A percentile compares a stretch with the other conserved stretches of the same genome.
Evolutionary conservation across 352 stramenopile genomes (phyloP).

Genomic region (Pythium dissimile): DNA sequence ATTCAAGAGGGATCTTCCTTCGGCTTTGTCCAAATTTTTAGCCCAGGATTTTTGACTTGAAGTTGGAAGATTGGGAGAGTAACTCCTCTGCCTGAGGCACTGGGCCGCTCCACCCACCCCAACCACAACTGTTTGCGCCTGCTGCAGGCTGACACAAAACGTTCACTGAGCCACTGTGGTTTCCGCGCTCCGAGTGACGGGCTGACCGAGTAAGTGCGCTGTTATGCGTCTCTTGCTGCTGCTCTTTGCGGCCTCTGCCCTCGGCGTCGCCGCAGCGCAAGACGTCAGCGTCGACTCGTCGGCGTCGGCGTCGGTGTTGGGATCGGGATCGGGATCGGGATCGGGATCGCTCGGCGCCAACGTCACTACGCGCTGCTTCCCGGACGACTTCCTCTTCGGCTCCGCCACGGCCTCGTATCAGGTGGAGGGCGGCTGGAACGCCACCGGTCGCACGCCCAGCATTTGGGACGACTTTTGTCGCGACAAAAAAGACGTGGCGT

Average conservation of each 20-base stretch:
- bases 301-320: background rate
- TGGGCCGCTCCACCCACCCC: background rate
- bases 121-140: background rate
- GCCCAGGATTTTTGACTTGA: background rate
- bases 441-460: conserved; percentile 64
- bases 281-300: background rate
- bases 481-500: conserved; percentile 61
- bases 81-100: too few relatives aligned
- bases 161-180: background rate
- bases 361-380: conserved; percentile 44
- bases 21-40: background rate
- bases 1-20: too few relatives aligned
- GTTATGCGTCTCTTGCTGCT: background rate
- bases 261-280: background rate
- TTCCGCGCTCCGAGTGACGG: background rate
- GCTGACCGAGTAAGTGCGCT: background rate
- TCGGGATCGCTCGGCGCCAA: background rate
- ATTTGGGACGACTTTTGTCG: conserved; percentile 95
- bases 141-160: background rate
- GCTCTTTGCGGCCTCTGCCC: background rate
- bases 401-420: conserved; percentile 91
- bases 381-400: conserved; percentile 82
- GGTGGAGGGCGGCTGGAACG: conserved; percentile 89
- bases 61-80: background rate
- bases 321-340: background rate